Evolutionary conservation across 495 filamentous ascomycete species (phyloP), one percentile per base, ranked within the genome.

Genomic region (Penicillium ucsense): DNA sequence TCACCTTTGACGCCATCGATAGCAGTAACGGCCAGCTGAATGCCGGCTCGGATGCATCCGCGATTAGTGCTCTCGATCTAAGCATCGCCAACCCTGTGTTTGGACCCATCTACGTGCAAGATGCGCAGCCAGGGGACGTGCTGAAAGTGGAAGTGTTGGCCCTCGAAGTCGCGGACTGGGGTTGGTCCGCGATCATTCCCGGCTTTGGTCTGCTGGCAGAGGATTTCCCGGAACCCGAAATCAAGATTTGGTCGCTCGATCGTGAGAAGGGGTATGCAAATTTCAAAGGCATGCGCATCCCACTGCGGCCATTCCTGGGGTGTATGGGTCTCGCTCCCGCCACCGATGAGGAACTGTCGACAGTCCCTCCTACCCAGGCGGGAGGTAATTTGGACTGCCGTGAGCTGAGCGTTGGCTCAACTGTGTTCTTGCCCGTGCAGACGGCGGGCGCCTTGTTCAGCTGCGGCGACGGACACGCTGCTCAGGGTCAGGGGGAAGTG

Each of bases 401-500:
- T 10, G 65, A 74, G 45, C 56, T 75, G 28, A 64, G 60, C n/a
- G 61, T 63, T 10, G 74, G 74, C 3, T 63, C 67, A 0, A 55
- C 53, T 11, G 60, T 77, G 34, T 75, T 68, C 54, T 62, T 77
- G 0, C 72, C 74, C 10, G 66, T 77, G 1, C 66, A 73, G 41
- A 71, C 70, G 0, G 49, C 57, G 31, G 74, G 74, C n/a, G 74
- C 71, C 6, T 57, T 74, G 6, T 76, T 77, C 54, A 72, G 68
- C 57, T 76, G 72, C 49, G 74, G 74, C 34, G 74, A 77, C 45
- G 74, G 74, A n/a, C 74, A 77, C 43, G 74, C 74, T 4, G 72
- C 73, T 0, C 72, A 77, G 49, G 74, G 74, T n/a, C 69, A 73
- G 45, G 74, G 74, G 27, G 74, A 77, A 50, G 71, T 75, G 34